Percentiles rank a stretch among this genome's conserved stretches.
Evolutionary conservation across 345 rosid genomes (phyloP).

Genomic region (Heritiera littoralis): DNA sequence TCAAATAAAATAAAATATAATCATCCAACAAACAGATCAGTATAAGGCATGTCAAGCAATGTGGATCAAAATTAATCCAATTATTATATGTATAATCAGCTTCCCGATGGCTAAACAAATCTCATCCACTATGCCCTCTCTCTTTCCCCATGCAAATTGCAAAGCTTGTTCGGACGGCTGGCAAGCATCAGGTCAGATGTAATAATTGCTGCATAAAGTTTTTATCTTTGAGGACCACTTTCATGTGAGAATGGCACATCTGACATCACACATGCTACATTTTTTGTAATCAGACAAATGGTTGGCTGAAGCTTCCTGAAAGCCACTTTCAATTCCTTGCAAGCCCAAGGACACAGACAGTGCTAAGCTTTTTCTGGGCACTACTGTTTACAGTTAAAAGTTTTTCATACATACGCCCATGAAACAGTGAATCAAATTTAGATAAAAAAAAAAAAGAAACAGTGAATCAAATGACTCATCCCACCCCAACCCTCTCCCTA

Average conservation of each 20-base stretch:
- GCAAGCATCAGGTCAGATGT: background rate
- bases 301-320: constrained; percentile 9
- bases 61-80: background rate
- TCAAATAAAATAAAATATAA: background rate
- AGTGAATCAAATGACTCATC: background rate
- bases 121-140: too few relatives aligned
- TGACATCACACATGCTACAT: too few relatives aligned
- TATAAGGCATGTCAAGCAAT: background rate
- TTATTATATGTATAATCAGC: background rate
- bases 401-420: constrained; percentile 14
- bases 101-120: background rate
- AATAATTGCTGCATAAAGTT: constrained; percentile 5
- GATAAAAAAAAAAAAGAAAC: too few relatives aligned
- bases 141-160: too few relatives aligned
- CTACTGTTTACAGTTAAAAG: constrained; percentile 14
- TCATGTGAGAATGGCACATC: background rate
- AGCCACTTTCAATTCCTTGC: constrained; percentile 13
- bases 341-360: background rate
- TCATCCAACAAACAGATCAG: background rate
- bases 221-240: constrained; percentile 18
- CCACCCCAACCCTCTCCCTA: background rate
- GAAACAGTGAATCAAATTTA: background rate
- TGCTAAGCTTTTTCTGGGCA: background rate
- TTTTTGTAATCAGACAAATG: too few relatives aligned
- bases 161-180: too few relatives aligned